phyloP scores from a whole-genome alignment of 208 protist genomes.

The Phytomonas francai region DNA sequence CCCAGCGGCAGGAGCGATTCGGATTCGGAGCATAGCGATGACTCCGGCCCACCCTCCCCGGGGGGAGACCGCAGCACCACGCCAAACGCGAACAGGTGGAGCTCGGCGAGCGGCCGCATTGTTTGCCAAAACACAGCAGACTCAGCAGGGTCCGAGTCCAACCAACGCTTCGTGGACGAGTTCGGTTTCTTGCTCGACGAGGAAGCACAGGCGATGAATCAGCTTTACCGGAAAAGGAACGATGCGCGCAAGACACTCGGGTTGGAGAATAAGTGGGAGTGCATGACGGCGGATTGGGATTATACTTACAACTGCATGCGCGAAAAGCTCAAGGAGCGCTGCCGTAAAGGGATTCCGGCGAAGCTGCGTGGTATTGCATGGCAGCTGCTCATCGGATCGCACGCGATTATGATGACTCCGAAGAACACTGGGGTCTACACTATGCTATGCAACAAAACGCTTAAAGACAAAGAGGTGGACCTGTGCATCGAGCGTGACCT shows the following conservation, averaged over 20 bases:
- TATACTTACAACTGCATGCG: constrained; percentile 59
- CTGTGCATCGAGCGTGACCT: constrained; percentile 74
- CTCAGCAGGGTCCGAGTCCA: background rate
- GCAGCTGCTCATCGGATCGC: constrained; percentile 82
- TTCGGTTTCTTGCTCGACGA: constrained; percentile 86
- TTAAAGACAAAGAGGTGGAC: constrained; percentile 52
- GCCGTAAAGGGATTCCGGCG: constrained; percentile 83
- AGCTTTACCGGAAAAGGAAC: constrained; percentile 55
- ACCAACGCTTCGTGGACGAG: constrained; percentile 74
- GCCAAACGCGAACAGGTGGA: constrained; percentile 7
- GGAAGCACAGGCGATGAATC: constrained; percentile 41
- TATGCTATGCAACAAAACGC: constrained; percentile 56
- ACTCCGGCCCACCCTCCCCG: background rate
- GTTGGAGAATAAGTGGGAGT: constrained; percentile 85
- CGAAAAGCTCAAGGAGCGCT: constrained; percentile 80
- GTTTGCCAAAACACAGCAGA: constrained; percentile 12
- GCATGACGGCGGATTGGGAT: constrained; percentile 84
- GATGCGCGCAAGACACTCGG: constrained; percentile 62
- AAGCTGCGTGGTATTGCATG: constrained; percentile 75
- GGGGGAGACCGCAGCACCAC: background rate
- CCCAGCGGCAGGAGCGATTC: constrained; percentile 52
- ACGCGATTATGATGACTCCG: constrained; percentile 52
- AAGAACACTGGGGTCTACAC: constrained; percentile 70
- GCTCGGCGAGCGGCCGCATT: background rate
- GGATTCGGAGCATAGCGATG: constrained; percentile 19